phyloP scores from a whole-genome alignment of 805 yeast genomes.

The Candida bentonensis region DNA sequence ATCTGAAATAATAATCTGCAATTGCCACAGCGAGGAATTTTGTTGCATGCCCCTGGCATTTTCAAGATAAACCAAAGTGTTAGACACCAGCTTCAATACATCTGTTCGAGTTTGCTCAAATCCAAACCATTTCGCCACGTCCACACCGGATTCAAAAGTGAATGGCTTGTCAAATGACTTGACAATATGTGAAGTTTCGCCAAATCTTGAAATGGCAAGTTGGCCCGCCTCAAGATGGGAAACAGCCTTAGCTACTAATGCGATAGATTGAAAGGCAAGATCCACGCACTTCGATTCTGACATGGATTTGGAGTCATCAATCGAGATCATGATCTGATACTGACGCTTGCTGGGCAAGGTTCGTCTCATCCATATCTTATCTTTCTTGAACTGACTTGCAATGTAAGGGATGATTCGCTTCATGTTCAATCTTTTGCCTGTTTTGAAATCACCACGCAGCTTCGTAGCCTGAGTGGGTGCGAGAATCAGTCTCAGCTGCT shows the following conservation, averaged over 20 bases:
- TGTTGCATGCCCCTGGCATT: slow-evolving; percentile 36
- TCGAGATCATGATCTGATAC: slow-evolving; percentile 93
- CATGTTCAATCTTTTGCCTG: slow-evolving; percentile 95
- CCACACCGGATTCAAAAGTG: slow-evolving; percentile 69
- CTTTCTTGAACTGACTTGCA: slow-evolving; percentile 94
- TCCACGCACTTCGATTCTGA: slow-evolving; percentile 82
- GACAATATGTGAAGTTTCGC: slow-evolving; percentile 67
- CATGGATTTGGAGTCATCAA: slow-evolving; percentile 97
- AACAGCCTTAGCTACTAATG: slow-evolving; percentile 84
- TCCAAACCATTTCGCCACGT: slow-evolving; percentile 74
- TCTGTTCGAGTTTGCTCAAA: slow-evolving; percentile 84
- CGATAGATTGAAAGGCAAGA: slow-evolving; percentile 87
- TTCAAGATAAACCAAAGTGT: slow-evolving; percentile 61
- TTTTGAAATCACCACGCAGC: slow-evolving; percentile 86
- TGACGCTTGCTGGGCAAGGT: slow-evolving; percentile 96
- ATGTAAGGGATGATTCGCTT: slow-evolving; percentile 94
- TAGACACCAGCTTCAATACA: slow-evolving; percentile 54
- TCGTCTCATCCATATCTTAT: slow-evolving; percentile 95
- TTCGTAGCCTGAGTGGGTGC: slow-evolving; percentile 97
- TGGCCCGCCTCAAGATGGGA: slow-evolving; percentile 93
- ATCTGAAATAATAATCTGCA: slow-evolving; percentile 85
- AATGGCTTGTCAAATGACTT: slow-evolving; percentile 85
- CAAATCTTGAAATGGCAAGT: slow-evolving; percentile 78
- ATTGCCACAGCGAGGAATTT: slow-evolving; percentile 59
- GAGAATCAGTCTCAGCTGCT: slow-evolving; percentile 79